A percentile compares a stretch with the other conserved stretches of the same genome.
Evolutionary conservation across 495 filamentous ascomycete genomes (phyloP).

Genomic region (Aspergillus steynii): DNA sequence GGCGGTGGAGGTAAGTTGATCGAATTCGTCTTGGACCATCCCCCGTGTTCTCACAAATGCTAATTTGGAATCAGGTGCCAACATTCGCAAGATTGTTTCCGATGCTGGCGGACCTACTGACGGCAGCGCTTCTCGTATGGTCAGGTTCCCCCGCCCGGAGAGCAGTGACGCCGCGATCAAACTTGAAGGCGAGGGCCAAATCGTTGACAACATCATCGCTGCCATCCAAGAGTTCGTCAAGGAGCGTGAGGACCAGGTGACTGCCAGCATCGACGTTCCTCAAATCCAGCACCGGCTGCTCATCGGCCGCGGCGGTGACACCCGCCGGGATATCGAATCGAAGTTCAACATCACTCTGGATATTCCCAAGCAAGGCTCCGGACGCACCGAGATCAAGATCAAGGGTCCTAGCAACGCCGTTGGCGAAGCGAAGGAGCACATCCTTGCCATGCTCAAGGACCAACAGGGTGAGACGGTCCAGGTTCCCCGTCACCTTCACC

Average conservation of each 20-base stretch:
- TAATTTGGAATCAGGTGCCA: constrained; percentile 64
- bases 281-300: constrained; percentile 85
- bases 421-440: constrained; percentile 80
- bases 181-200: constrained; percentile 74
- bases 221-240: constrained; percentile 76
- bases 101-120: constrained; percentile 89
- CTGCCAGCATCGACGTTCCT: constrained; percentile 74
- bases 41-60: constrained; percentile 13
- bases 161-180: constrained; percentile 75
- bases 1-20: constrained; percentile 74
- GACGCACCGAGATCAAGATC: constrained; percentile 73
- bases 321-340: constrained; percentile 79
- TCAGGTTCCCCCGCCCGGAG: constrained; percentile 87
- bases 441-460: constrained; percentile 76
- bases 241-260: constrained; percentile 76
- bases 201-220: constrained; percentile 87
- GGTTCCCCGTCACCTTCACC: constrained; percentile 78
- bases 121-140: constrained; percentile 74
- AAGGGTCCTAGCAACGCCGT: constrained; percentile 75
- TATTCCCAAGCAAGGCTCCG: constrained; percentile 77
- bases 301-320: constrained; percentile 89
- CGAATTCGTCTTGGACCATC: background rate
- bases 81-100: constrained; percentile 81
- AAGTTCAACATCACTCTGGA: constrained; percentile 88
- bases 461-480: constrained; percentile 83